Evolutionary conservation across 768 basidiomycete species (phyloP).

Genomic region (button mushroom (Agaricus bisporus)): DNA sequence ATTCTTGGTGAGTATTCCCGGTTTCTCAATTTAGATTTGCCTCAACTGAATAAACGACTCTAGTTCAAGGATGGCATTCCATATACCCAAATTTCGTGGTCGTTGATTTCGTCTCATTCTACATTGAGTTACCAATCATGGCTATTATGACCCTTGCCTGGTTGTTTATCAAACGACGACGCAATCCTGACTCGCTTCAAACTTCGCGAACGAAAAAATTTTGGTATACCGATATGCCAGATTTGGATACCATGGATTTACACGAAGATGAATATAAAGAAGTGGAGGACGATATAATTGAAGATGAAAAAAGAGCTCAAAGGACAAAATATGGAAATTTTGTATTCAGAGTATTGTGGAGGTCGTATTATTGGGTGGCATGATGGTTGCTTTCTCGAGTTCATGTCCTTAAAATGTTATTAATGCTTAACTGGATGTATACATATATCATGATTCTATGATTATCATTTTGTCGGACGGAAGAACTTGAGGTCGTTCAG

Average conservation of each 20-base stretch:
- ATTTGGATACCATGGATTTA: conserved; percentile 57
- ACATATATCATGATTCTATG: too few relatives aligned
- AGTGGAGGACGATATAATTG: conserved; percentile 32
- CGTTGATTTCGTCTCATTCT: conserved; percentile 71
- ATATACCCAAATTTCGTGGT: conserved; percentile 57
- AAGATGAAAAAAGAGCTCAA: conserved; percentile 32
- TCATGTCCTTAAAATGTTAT: too few relatives aligned
- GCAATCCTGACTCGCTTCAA: conserved; percentile 9
- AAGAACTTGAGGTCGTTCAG: too few relatives aligned
- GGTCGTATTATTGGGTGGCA: conserved; percentile 51
- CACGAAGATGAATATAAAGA: conserved; percentile 50
- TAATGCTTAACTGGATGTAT: too few relatives aligned
- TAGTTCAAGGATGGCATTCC: conserved; percentile 90
- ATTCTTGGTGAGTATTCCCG: conserved; percentile 48
- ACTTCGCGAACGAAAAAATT: conserved; percentile 7
- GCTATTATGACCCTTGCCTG: conserved; percentile 39
- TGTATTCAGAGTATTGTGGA: conserved; percentile 41
- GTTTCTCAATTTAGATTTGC: not conserved
- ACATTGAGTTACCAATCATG: conserved; percentile 76
- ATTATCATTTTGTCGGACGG: too few relatives aligned
- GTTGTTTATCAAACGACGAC: conserved; percentile 7
- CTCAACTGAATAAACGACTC: not conserved
- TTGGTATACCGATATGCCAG: conserved; percentile 52
- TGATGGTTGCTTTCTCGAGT: conserved; percentile 19
- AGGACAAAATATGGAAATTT: conserved; percentile 28